Percentiles rank a stretch among this genome's conserved stretches.
These are phyloP conservation scores for Boletus speciosus DNA, from an alignment of 768 basidiomycete species.

Conservation along the genomic window DNA sequence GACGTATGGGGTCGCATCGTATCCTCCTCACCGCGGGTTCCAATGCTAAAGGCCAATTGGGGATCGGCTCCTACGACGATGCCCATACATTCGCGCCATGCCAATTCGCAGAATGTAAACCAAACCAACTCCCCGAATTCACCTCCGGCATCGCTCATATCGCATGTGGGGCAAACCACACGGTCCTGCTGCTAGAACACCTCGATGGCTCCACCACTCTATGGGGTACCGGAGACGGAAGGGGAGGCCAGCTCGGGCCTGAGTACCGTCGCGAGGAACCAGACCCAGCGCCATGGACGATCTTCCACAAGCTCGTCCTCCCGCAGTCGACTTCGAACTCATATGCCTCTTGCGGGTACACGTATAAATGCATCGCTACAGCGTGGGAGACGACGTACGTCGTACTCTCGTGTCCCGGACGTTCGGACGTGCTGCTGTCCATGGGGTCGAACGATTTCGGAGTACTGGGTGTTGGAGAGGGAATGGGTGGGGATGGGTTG, in stretches of 20 bases:
- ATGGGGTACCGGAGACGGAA: conserved; percentile 76
- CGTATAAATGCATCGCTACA: conserved; percentile 50
- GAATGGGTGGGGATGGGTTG: conserved; percentile 1
- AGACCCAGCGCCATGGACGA: conserved; percentile 12
- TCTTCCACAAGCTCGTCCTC: conserved; percentile 51
- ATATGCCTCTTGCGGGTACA: conserved; percentile 37
- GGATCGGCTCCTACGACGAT: conserved; percentile 37
- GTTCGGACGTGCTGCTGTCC: conserved; percentile 58
- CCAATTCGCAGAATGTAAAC: conserved; percentile 26
- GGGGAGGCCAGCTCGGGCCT: conserved; percentile 68
- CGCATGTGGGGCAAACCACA: conserved; percentile 76
- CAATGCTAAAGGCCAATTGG: conserved; percentile 49
- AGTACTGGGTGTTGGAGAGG: conserved; percentile 59
- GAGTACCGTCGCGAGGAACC: conserved; percentile 17
- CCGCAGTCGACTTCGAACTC: conserved; percentile 24
- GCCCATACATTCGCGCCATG: conserved; percentile 39
- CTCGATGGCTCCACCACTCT: conserved; percentile 38
- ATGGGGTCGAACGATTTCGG: conserved; percentile 88
- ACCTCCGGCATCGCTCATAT: conserved; percentile 44
- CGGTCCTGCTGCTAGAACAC: conserved; percentile 58
- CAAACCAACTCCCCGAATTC: conserved; percentile 23
- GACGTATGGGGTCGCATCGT: not conserved
- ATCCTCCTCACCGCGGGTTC: conserved; percentile 44
- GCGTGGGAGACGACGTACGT: conserved; percentile 86
- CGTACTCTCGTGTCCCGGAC: conserved; percentile 45